phyloP scores from a whole-genome alignment of 1,284 basidiomycete species.

The Ceratobasidium theobromae region DNA sequence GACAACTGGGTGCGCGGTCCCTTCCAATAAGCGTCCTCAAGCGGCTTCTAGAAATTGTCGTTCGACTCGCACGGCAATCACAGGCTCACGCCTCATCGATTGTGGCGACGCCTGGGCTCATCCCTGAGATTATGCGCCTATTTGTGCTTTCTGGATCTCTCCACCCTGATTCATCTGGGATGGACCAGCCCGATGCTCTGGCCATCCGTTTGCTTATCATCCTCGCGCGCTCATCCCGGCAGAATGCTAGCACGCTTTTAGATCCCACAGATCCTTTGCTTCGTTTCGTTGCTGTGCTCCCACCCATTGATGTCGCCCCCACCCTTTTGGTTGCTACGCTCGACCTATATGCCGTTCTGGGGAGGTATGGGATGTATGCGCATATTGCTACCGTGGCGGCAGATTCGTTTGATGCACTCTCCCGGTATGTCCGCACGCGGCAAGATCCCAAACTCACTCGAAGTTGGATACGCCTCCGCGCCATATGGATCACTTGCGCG shows the following conservation, averaged over 20 bases:
- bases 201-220: slow-evolving; percentile 63
- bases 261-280: slow-evolving; percentile 65
- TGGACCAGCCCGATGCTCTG: slow-evolving; percentile 45
- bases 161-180: slow-evolving; percentile 38
- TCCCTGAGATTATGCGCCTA: slow-evolving; percentile 48
- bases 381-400: slow-evolving; percentile 65
- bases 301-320: slow-evolving; percentile 51
- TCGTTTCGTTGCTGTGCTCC: slow-evolving; percentile 69
- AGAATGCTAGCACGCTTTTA: slow-evolving; percentile 61
- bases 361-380: slow-evolving; percentile 74
- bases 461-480: slow-evolving; percentile 57
- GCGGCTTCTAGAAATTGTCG: slow-evolving; percentile 65
- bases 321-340: slow-evolving; percentile 61
- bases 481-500: slow-evolving; percentile 79
- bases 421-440: slow-evolving; percentile 41
- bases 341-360: slow-evolving; percentile 66
- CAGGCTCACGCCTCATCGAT: slow-evolving; percentile 58
- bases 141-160: slow-evolving; percentile 58
- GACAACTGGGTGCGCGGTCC: slow-evolving; percentile 37
- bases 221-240: slow-evolving; percentile 64
- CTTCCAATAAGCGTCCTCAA: slow-evolving; percentile 53
- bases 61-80: slow-evolving; percentile 60
- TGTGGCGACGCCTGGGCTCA: slow-evolving; percentile 54
- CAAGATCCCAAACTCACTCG: slow-evolving; percentile 37
- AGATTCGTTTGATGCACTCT: slow-evolving; percentile 50